These are phyloP conservation scores for Centaurea solstitialis DNA, from an alignment of 129 eudicot genomes.

Conservation along the genomic window DNA sequence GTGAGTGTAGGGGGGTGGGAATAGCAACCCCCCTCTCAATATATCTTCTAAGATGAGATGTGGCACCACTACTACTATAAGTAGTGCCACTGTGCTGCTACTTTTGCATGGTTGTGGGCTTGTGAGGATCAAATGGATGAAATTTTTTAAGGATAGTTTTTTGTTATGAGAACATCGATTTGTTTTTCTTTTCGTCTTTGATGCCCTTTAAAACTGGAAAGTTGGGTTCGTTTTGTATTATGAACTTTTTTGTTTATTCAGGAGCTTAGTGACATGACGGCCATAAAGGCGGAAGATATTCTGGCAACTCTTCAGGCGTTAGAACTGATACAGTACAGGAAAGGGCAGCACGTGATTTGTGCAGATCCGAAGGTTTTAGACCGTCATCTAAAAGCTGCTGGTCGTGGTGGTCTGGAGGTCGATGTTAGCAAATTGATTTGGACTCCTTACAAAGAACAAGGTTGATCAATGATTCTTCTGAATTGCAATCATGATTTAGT, in stretches of 20 bases:
- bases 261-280: constrained; percentile 99
- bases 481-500: not conserved
- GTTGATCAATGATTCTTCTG: constrained; percentile 13
- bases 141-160: not conserved
- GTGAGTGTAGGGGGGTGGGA: too few relatives aligned
- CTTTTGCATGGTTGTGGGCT: too few relatives aligned
- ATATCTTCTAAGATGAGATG: too few relatives aligned
- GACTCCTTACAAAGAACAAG: constrained; percentile 98
- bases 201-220: not conserved
- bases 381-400: constrained; percentile 94
- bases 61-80: too few relatives aligned
- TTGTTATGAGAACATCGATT: not conserved
- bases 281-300: constrained; percentile 90
- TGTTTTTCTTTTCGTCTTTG: too few relatives aligned
- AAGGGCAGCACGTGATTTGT: constrained; percentile 94
- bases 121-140: too few relatives aligned
- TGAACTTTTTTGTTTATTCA: constrained; percentile 18
- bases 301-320: constrained; percentile 78
- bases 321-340: constrained; percentile 87
- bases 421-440: constrained; percentile 92
- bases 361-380: constrained; percentile 98
- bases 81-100: too few relatives aligned
- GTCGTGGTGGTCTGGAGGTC: constrained; percentile 88
- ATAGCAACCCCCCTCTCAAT: too few relatives aligned
- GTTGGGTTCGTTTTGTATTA: not conserved